Conservation (phyloP, 106 monocot species). For the Chionographis japonica region DNA sequence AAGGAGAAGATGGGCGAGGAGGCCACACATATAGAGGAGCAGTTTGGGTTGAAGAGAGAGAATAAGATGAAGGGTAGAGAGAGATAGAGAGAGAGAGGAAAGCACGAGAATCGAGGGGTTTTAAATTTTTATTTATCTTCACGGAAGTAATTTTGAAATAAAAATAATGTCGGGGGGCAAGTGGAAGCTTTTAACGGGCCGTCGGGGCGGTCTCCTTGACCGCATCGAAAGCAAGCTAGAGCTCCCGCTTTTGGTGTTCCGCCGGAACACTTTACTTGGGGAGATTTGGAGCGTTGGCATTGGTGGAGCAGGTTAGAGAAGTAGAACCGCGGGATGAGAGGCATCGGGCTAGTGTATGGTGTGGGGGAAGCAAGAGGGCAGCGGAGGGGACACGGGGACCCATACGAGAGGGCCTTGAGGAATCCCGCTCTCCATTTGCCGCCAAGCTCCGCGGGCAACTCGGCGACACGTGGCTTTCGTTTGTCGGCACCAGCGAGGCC, state of each 20-base stretch:
- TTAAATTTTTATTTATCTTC: conserved; percentile 2
- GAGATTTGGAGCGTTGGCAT: too few species aligned
- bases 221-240: conserved; percentile 1
- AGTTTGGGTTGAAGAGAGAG: not conserved
- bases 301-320: too few species aligned
- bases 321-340: too few species aligned
- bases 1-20: not conserved
- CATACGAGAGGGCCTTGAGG: too few species aligned
- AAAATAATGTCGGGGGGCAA: conserved; percentile 18
- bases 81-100: conserved; percentile 13
- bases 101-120: conserved; percentile 6
- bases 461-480: too few species aligned
- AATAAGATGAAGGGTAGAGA: not conserved
- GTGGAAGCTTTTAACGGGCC: conserved; percentile 49
- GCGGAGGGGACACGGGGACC: conserved; percentile 22
- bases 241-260: not conserved
- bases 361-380: conserved; percentile 34
- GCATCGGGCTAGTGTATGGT: conserved; percentile 2
- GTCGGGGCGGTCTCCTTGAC: conserved; percentile 66
- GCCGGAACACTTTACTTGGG: too few species aligned
- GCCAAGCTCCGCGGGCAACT: too few species aligned
- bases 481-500: too few species aligned
- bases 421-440: too few species aligned
- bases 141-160: conserved; percentile 4
- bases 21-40: conserved; percentile 31